A percentile compares a stretch with the other conserved stretches of the same genome.
phyloP scores from a whole-genome alignment of 139 green algal genomes.

The Trebouxia sp. region DNA sequence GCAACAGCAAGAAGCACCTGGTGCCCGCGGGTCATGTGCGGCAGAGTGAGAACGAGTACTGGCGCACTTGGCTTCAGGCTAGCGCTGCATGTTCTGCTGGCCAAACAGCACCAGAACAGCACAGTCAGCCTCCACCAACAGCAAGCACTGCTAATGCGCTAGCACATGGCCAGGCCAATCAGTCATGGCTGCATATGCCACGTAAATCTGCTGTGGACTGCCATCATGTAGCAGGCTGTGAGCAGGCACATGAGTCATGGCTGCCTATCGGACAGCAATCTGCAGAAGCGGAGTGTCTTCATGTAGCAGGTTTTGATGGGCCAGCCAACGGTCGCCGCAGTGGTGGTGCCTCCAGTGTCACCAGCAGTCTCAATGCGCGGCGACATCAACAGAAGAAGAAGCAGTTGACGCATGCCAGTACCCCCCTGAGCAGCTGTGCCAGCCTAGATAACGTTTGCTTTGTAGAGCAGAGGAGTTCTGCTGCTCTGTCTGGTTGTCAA shows the following conservation, averaged over 20 bases:
- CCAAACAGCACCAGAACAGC: not conserved
- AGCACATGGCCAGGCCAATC: not conserved
- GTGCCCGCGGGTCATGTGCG: not conserved
- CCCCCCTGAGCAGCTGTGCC: not conserved
- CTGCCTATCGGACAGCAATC: no score
- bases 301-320: not conserved
- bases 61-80: conserved; percentile 10
- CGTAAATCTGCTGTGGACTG: not conserved
- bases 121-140: not conserved
- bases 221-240: not conserved
- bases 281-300: not conserved
- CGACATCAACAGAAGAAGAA: conserved; percentile 5
- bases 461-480: not conserved
- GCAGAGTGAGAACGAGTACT: conserved; percentile 14
- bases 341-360: not conserved
- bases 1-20: not conserved
- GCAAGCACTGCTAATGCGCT: no score
- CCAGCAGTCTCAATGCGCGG: not conserved
- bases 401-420: not conserved
- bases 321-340: not conserved
- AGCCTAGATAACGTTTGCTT: not conserved
- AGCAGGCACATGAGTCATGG: not conserved
- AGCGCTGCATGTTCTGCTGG: conserved; percentile 1
- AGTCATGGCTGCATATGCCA: no score
- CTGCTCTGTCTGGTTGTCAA: not conserved